Evolutionary conservation across 805 yeast species (phyloP), one percentile per base, ranked within the genome.

Genomic region (Cyberlindnera maritima): DNA sequence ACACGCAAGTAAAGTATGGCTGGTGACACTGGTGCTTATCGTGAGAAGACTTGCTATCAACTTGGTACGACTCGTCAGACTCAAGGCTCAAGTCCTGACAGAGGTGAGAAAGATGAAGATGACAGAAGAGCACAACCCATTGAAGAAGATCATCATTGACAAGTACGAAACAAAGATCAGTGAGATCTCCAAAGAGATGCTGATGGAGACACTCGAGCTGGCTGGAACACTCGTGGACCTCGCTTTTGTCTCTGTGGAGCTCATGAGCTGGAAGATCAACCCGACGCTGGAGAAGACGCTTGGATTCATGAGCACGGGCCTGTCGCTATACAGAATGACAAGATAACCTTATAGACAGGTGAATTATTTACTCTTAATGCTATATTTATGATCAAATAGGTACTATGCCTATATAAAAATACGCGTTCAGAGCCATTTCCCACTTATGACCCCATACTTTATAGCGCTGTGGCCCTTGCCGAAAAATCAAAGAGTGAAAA

Each of bases 1-100:
- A 11, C 46, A 47, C 35, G 53, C 55, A 1, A 45, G 49, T 19
- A 55, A 53, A 36, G 50, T 55, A 2, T 57, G 60, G 60, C 47
- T 53, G 28, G 46, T 57, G 2, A 57, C 57, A 2, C 34, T 57
- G 12, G 11, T 57, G 19, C 40, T 57, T 12, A 41, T 21, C 3
- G 23, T 57, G 15, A 40, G 53, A 25, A 46, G 29, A 4, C 26
- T 51, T 1, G 36, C 45, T 5, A 7, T 38, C 11, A 46, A 48
- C 3, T 19, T 57, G 3, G 10, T 47, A 3, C 18, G 45, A 25
- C 42, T 53, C 19, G 17, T 38, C 14, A 36, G 48, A 12, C 32
- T 53, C 3, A 50, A 38, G 25, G 38, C 46, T 3, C 46, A 39
- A 8, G 42, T 53, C 14, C 15, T 9, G 23, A 36, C 14, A 3